Base-by-base conservation (phyloP, 257 asterid genomes). In the Galeopsis tetrahit region DNA sequence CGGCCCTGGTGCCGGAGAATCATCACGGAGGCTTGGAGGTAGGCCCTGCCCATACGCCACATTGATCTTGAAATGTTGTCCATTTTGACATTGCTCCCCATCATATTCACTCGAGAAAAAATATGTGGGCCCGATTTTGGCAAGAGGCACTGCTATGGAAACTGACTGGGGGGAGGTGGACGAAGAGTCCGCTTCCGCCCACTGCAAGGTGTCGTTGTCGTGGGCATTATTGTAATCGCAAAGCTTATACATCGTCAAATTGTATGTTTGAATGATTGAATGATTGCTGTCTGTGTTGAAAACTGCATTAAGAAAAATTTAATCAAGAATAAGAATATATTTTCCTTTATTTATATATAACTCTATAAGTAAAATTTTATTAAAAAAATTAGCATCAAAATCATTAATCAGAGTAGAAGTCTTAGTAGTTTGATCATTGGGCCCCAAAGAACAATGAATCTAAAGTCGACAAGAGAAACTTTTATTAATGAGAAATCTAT, bases 31-130 rank as follows among this genome's bases (percentile, higher is more conserved):
- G 55, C 80, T 72, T 4, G 88, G 85, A 2, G 97, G 96, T 56
- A 91, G 40, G 2, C 97, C 99, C 38, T 77, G 84, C 1, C 99
- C 99, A 1, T 80, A 52, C 0, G 87, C 81, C 3, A 94, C 97
- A 0, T 87, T 89, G 35, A 94, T 75, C 63, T 77, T 66, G 14
- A 94, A 77, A 1, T 62, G 91, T 34, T 86, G 92, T 0, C 96
- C 97, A 4, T 84, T 83, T 43, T 59, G 71, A 21, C 99, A 94
- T 38, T 94, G 99, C 57, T 92, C 97, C 0, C 99, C 97, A 0
- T 91, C 99, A 0, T 94, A 94, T 68, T 91, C 97, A 0, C 93
- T 60, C 0, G 99, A 94, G 93, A 91, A 89, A 39, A 91, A 94
- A 33, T 86, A 94, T 0, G 78, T 83, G 35, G 48, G 2, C 7